These are phyloP conservation scores for Abrus precatorius DNA, from an alignment of 306 rosid genomes.

Conservation along the genomic window DNA sequence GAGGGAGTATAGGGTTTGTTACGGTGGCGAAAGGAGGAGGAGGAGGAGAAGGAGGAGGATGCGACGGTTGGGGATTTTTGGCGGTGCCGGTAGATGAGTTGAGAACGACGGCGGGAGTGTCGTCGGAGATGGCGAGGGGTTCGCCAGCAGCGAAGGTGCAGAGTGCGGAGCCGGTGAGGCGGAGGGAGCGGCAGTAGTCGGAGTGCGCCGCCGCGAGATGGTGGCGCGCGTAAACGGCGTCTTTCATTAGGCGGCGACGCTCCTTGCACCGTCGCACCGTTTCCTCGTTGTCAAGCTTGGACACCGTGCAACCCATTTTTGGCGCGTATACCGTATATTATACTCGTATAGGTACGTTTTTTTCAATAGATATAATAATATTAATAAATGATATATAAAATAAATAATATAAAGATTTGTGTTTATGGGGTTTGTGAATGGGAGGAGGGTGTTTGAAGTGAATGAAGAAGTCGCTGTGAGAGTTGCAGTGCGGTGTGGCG, in stretches of 20 bases:
- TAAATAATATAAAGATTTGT: neutral
- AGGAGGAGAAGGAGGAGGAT: conserved; percentile 48
- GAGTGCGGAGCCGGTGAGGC: conserved; percentile 82
- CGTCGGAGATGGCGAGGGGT: conserved; percentile 75
- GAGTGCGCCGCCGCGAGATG: conserved; percentile 95
- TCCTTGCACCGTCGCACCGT: conserved; percentile 95
- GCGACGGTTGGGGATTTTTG: neutral
- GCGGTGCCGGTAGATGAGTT: neutral
- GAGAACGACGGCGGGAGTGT: conserved; percentile 80
- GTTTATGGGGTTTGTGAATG: neutral
- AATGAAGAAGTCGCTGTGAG: neutral
- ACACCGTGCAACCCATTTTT: conserved; percentile 86
- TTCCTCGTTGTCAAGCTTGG: conserved; percentile 90
- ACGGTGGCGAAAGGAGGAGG: conserved; percentile 57
- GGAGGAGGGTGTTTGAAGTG: neutral
- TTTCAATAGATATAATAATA: too few species aligned
- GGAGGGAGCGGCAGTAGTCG: conserved; percentile 88
- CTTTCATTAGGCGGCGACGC: conserved; percentile 80
- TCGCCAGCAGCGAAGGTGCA: conserved; percentile 74
- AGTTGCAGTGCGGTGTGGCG: neutral
- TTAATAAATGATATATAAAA: too few species aligned
- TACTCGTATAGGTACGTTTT: conserved; percentile 40
- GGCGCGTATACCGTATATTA: conserved; percentile 21
- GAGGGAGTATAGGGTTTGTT: conserved; percentile 71
- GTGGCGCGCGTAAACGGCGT: conserved; percentile 82